phyloP scores from a whole-genome alignment of 192 early-diverging fungal genomes.

The Coemansia sp. region DNA sequence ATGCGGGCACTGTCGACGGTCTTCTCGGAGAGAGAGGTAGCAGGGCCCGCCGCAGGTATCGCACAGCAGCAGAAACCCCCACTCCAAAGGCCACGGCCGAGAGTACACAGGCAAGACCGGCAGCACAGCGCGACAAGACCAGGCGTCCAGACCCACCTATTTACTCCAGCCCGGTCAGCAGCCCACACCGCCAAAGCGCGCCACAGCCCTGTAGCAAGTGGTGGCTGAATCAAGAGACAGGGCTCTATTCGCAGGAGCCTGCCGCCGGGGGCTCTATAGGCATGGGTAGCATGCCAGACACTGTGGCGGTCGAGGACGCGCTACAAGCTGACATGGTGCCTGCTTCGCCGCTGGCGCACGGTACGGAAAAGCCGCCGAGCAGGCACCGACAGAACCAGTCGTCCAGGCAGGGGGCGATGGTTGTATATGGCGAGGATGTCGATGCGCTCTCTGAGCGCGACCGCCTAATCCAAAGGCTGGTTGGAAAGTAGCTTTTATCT shows the following conservation, averaged over 20 bases:
- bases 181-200: no score
- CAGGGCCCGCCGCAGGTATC: no score
- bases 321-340: not conserved
- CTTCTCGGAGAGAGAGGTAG: not conserved
- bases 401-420: no score
- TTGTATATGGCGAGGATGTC: constrained; percentile 41
- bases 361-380: not conserved
- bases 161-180: no score
- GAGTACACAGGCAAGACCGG: no score
- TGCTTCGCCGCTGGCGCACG: not conserved
- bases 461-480: constrained; percentile 22
- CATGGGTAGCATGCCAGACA: constrained; percentile 29
- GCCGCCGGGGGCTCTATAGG: constrained; percentile 1
- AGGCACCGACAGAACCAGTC: no score
- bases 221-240: constrained; percentile 21
- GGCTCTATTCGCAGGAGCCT: constrained; percentile 24
- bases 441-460: constrained; percentile 36
- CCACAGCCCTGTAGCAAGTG: constrained; percentile 12
- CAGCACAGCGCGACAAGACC: no score
- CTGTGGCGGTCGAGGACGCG: not conserved
- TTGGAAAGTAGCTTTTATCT: not conserved
- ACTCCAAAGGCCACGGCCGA: not conserved
- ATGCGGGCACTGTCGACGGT: no score
- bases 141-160: no score
- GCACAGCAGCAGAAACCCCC: no score